These are phyloP conservation scores for Xylaria curta DNA, from an alignment of 495 filamentous ascomycete species.

Conservation along the genomic window DNA sequence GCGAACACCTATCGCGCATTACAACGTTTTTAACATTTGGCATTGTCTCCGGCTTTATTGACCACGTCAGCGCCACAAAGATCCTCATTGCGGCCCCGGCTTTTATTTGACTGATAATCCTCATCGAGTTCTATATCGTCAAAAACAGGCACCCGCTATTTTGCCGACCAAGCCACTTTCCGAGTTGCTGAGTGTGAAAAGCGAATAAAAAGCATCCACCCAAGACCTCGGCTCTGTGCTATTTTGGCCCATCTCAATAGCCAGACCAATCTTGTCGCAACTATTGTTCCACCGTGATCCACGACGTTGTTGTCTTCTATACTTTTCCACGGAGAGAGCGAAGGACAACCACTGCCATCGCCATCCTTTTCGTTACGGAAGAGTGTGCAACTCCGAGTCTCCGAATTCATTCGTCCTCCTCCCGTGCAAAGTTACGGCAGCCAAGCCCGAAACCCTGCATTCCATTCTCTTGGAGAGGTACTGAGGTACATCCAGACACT, in stretches of 20 bases:
- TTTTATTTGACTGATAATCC: conserved; percentile 19
- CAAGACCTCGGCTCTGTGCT: conserved; percentile 14
- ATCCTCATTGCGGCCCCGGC: neutral
- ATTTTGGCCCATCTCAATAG: conserved; percentile 15
- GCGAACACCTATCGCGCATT: conserved; percentile 14
- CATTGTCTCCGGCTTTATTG: conserved; percentile 19
- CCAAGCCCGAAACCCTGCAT: conserved; percentile 25
- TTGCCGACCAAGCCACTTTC: conserved; percentile 14
- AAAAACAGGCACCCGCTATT: conserved; percentile 14
- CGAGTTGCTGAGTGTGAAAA: conserved; percentile 1
- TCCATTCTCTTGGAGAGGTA: conserved; percentile 22
- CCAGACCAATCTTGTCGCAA: neutral
- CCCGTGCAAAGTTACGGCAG: conserved; percentile 24
- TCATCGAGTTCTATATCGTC: conserved; percentile 7
- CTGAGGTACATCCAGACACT: conserved; percentile 6
- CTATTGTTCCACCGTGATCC: neutral
- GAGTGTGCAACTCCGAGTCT: conserved; percentile 15
- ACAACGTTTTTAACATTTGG: conserved; percentile 21
- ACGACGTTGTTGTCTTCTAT: neutral
- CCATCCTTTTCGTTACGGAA: conserved; percentile 6
- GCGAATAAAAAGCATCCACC: conserved; percentile 12
- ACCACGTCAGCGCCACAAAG: conserved; percentile 25
- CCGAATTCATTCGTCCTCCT: conserved; percentile 21
- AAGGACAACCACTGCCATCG: conserved; percentile 22
- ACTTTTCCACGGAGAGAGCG: conserved; percentile 15